Base-by-base conservation (phyloP, 2,329 filamentous ascomycete genomes). In the Aspergillus ruber region DNA sequence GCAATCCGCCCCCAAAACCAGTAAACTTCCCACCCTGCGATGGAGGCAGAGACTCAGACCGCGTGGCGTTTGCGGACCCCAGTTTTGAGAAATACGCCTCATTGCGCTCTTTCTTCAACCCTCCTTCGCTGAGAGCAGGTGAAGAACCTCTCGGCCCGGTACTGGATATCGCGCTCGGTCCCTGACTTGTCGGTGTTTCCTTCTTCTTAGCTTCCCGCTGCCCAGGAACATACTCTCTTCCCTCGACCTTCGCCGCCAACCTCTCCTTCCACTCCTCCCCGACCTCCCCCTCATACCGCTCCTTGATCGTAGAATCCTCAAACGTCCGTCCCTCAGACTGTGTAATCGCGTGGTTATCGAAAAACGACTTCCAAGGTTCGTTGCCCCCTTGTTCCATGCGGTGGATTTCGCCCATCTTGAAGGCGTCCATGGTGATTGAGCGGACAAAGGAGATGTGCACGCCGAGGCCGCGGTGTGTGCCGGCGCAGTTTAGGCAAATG, bases 381-480 rank as follows among this genome's bases (percentile, higher is more conserved):
- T 98, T 98, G 46, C 93, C 93, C 41, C 91, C 93, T 18, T 86
- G 77, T 50, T 90, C 83, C 93, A 98, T 97, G 57, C 90, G 86
- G 70, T 88, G 85, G 62, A 97, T 91, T 72, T 98, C 93, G 61
- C 81, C 80, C 55, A 83, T 82, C 70, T 98, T 98, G 77, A 98
- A 97, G 48, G 90, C 90, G 74, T 98, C 93, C 93, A 98, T 98
- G 52, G 89, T 95, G 64, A 97, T 93, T 62, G 87, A 93, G 50
- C 93, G 86, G 55, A 98, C 90, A 73, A 98, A 98, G 66, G 90
- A 95, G 69, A 98, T 95, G 76, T 98, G 93, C 32, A 98, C 93
- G 52, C 93, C 93, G 25, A 98, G 82, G 3, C 90, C 90, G 54
- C 93, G 86, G 73, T 98, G 93, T 45, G 93, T 88, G 59, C 93